Conservation (phyloP, 2,329 filamentous ascomycete genomes). For the Colletotrichum cordylinicola region DNA sequence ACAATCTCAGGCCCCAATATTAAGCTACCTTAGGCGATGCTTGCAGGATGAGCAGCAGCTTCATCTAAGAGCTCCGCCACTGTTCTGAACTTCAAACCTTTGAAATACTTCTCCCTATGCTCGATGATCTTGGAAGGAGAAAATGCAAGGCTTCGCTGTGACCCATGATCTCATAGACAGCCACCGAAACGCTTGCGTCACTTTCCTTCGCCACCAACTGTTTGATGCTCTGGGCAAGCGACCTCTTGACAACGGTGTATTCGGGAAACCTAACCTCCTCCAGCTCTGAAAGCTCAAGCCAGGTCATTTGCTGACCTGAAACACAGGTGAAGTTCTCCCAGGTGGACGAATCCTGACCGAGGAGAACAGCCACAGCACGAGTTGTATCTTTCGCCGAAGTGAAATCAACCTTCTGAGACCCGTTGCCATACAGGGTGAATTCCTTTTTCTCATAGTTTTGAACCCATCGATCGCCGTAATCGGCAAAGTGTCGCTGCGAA, state of each 20-base stretch:
- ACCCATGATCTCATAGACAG: background rate
- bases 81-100: background rate
- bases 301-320: background rate
- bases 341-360: background rate
- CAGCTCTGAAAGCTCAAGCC: background rate
- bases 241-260: background rate
- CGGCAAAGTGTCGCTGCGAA: background rate
- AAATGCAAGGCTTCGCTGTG: background rate
- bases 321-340: background rate
- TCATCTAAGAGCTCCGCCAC: accelerated
- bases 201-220: background rate
- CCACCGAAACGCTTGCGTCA: background rate
- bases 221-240: background rate
- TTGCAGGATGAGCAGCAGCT: accelerated
- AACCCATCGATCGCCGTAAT: background rate
- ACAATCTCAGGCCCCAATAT: no score
- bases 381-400: background rate
- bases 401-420: background rate
- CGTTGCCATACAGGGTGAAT: background rate
- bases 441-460: background rate
- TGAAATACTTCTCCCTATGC: background rate
- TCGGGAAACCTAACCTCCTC: background rate
- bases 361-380: background rate
- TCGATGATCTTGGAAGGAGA: accelerated
- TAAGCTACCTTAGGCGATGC: background rate